Percentiles rank a stretch among this genome's conserved stretches.
These are phyloP conservation scores for Quercus variabilis DNA, from an alignment of 306 rosid species.

Conservation along the genomic window DNA sequence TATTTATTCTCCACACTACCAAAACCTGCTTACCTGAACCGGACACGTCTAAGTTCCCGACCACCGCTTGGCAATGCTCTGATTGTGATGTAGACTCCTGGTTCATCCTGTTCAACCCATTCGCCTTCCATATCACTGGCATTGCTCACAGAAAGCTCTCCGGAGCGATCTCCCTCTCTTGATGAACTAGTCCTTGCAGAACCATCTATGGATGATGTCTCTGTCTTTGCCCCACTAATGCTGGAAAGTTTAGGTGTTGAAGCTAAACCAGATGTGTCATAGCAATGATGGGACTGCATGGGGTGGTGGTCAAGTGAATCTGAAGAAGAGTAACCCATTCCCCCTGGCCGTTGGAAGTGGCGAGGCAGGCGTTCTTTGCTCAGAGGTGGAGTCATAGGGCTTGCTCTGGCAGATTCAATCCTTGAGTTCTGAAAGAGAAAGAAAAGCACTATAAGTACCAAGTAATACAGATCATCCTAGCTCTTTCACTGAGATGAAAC, in stretches of 20 bases:
- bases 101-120: conserved; percentile 97
- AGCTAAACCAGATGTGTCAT: conserved; percentile 54
- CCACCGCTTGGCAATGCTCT: conserved; percentile 76
- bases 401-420: conserved; percentile 74
- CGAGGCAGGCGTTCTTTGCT: conserved; percentile 61
- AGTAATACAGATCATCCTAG: background rate
- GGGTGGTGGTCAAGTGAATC: conserved; percentile 73
- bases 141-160: conserved; percentile 85
- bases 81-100: conserved; percentile 95
- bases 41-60: conserved; percentile 85
- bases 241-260: conserved; percentile 70
- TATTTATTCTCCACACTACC: background rate
- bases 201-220: conserved; percentile 75
- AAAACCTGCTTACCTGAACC: conserved; percentile 68
- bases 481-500: conserved; percentile 1
- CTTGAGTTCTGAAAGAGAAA: conserved; percentile 60
- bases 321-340: conserved; percentile 82
- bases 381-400: conserved; percentile 87
- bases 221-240: conserved; percentile 54
- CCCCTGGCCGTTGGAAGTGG: conserved; percentile 47
- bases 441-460: background rate
- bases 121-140: conserved; percentile 97
- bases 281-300: conserved; percentile 49
- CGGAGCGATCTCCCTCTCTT: conserved; percentile 72
- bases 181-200: conserved; percentile 85